Percentiles rank a stretch among this genome's conserved stretches.
Evolutionary conservation across 2,329 filamentous ascomycete species (phyloP).

Genomic region (Hypoxylon sp.): DNA sequence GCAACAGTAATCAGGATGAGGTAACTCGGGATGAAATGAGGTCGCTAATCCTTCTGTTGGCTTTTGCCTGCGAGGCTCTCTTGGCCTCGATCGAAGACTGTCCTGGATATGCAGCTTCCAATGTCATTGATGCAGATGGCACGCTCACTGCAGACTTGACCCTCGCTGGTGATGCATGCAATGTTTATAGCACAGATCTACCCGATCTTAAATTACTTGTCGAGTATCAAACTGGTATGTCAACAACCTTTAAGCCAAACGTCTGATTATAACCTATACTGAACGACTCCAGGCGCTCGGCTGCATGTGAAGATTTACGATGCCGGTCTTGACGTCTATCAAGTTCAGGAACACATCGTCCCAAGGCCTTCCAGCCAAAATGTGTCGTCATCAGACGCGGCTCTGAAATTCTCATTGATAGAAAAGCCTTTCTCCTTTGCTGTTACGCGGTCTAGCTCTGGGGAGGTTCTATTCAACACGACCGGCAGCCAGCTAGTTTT

Average conservation of each 20-base stretch:
- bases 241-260: background rate
- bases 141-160: conserved; percentile 46
- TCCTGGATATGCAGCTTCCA: conserved; percentile 48
- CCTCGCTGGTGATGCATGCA: conserved; percentile 44
- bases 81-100: conserved; percentile 43
- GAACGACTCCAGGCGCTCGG: conserved; percentile 34
- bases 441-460: conserved; percentile 61
- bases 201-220: conserved; percentile 47
- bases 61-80: conserved; percentile 21
- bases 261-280: conserved; percentile 2
- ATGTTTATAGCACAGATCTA: conserved; percentile 46
- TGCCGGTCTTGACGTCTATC: conserved; percentile 46
- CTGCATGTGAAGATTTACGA: conserved; percentile 49
- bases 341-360: conserved; percentile 48
- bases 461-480: conserved; percentile 71
- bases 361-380: conserved; percentile 41
- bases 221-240: conserved; percentile 48
- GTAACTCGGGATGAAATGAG: conserved; percentile 30
- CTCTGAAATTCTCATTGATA: conserved; percentile 62
- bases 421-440: conserved; percentile 76
- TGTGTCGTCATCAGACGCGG: conserved; percentile 42
- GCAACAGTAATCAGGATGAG: background rate
- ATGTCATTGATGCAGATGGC: conserved; percentile 41
- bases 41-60: conserved; percentile 20
- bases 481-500: conserved; percentile 56